These are phyloP conservation scores for Penicillium daleae DNA, from an alignment of 495 filamentous ascomycete species.

Conservation along the genomic window DNA sequence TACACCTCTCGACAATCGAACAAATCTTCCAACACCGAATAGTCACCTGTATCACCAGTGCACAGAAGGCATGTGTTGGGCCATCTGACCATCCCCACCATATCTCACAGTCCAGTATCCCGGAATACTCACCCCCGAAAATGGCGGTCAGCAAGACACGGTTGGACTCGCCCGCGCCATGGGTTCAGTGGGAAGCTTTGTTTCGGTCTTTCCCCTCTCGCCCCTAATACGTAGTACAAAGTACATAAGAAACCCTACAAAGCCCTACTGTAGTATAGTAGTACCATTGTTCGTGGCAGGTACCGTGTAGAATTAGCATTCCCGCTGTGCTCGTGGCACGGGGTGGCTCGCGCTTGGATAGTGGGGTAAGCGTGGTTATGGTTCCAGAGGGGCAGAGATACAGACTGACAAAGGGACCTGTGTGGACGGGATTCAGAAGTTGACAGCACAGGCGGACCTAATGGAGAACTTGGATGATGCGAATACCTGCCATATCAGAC, in stretches of 20 bases:
- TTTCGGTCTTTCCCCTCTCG: conserved; percentile 6
- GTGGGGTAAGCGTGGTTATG: conserved; percentile 2
- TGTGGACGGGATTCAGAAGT: neutral
- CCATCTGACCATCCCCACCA: neutral
- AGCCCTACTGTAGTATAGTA: neutral
- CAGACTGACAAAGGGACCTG: neutral
- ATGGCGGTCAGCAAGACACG: conserved; percentile 22
- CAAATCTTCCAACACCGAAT: neutral
- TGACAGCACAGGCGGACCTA: neutral
- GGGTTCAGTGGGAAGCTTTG: conserved; percentile 12
- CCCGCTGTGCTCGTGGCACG: conserved; percentile 15
- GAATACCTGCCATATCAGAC: conserved; percentile 1
- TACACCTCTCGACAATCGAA: too few relatives aligned
- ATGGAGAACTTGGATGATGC: neutral
- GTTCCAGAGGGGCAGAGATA: neutral
- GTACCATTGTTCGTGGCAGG: neutral
- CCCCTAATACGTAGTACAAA: neutral
- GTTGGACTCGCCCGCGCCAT: conserved; percentile 6
- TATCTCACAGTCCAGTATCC: neutral
- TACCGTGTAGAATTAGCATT: neutral
- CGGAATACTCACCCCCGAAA: conserved; percentile 11
- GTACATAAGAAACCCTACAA: neutral
- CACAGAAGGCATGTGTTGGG: neutral
- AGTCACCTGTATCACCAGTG: too few relatives aligned
- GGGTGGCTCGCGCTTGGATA: conserved; percentile 14